Evolutionary conservation across 2,329 filamentous ascomycete genomes (phyloP).

Genomic region (Trichoderma lentiforme): DNA sequence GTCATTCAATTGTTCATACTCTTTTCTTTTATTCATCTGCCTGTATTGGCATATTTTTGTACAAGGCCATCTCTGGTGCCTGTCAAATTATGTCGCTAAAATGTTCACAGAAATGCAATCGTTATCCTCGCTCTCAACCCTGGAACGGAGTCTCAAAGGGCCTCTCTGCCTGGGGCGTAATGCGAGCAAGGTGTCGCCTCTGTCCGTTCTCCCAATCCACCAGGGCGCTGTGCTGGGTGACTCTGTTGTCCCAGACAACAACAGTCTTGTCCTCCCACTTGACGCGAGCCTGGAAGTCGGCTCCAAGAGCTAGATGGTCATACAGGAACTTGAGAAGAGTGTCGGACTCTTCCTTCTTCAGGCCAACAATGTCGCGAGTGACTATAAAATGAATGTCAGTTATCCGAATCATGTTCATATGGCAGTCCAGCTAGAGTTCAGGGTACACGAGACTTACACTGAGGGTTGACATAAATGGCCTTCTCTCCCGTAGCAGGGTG

Average conservation of each 20-base stretch:
- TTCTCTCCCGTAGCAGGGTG: slow-evolving; percentile 84
- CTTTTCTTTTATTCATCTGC: background rate
- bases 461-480: slow-evolving; percentile 76
- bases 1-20: background rate
- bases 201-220: slow-evolving; percentile 80
- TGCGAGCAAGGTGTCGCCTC: slow-evolving; percentile 73
- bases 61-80: background rate
- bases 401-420: background rate
- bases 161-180: slow-evolving; percentile 77
- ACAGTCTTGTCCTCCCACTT: slow-evolving; percentile 79
- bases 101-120: background rate
- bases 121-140: background rate
- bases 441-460: slow-evolving; percentile 55
- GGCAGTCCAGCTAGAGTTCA: background rate
- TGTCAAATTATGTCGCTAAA: background rate
- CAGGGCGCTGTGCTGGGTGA: slow-evolving; percentile 74
- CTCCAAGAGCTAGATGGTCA: slow-evolving; percentile 49
- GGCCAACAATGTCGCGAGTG: slow-evolving; percentile 74
- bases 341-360: slow-evolving; percentile 85
- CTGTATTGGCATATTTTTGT: background rate
- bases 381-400: slow-evolving; percentile 44
- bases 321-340: slow-evolving; percentile 69
- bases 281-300: slow-evolving; percentile 68
- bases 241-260: slow-evolving; percentile 82
- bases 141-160: slow-evolving; percentile 65